These are phyloP conservation scores for Neoscytalidium dimidiatum DNA, from an alignment of 2,329 filamentous ascomycete genomes.

Conservation along the genomic window DNA sequence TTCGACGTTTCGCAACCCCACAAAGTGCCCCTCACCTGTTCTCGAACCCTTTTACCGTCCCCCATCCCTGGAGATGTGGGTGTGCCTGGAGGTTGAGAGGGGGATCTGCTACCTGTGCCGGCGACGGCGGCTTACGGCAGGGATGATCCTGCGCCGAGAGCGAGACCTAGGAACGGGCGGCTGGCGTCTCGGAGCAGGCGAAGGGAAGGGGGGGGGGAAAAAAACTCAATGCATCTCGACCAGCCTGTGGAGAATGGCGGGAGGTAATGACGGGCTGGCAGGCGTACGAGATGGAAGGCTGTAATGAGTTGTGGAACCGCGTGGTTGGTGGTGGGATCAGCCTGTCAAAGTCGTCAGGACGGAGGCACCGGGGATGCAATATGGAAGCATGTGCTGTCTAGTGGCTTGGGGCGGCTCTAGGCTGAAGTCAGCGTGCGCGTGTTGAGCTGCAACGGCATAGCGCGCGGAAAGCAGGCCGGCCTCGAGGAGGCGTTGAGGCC, in stretches of 20 bases:
- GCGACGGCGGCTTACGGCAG: not conserved
- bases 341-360: not conserved
- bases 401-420: not conserved
- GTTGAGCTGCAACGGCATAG: not conserved
- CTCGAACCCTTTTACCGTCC: not conserved
- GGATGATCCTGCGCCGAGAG: not conserved
- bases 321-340: not conserved
- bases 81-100: not conserved
- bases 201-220: not conserved
- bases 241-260: not conserved
- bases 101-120: not conserved
- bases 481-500: not conserved
- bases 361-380: too few species aligned
- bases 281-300: not conserved
- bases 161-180: not conserved
- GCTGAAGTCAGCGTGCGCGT: not conserved
- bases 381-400: not conserved
- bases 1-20: not conserved
- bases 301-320: not conserved
- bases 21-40: not conserved
- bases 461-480: not conserved
- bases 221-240: slow-evolving; percentile 1
- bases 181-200: not conserved
- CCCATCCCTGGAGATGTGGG: too few species aligned
- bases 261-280: not conserved